A percentile compares a stretch with the other conserved stretches of the same genome.
These are phyloP conservation scores for Chloranthus sessilifolius DNA, from an alignment of 164 flowering plant genomes.

Conservation along the genomic window DNA sequence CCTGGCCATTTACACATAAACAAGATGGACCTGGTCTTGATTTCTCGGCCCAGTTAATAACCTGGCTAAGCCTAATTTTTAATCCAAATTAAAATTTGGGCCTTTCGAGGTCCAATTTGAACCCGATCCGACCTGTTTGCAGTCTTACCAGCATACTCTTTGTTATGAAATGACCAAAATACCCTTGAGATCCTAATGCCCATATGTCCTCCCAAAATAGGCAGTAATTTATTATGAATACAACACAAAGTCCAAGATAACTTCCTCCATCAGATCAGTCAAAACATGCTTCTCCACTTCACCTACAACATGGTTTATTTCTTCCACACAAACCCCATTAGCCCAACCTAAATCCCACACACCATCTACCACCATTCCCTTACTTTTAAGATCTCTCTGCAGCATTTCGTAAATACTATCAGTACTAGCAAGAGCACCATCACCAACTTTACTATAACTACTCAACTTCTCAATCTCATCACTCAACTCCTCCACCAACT, in stretches of 20 bases:
- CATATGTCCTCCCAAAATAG: no score
- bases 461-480: slow-evolving; percentile 45
- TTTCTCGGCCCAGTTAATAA: no score
- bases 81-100: no score
- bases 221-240: no score
- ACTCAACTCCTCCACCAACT: slow-evolving; percentile 45
- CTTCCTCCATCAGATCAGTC: slow-evolving; percentile 48
- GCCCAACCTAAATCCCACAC: slow-evolving; percentile 69
- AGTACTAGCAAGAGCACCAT: slow-evolving; percentile 11
- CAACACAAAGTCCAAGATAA: slow-evolving; percentile 20
- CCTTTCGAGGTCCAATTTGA: no score
- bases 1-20: no score
- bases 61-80: no score
- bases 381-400: slow-evolving; percentile 46
- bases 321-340: slow-evolving; percentile 34
- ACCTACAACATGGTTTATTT: slow-evolving; percentile 33
- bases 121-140: no score
- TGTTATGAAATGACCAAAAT: no score
- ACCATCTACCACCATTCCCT: slow-evolving; percentile 27
- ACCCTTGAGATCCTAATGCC: no score
- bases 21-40: no score
- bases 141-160: no score
- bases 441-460: slow-evolving; percentile 22
- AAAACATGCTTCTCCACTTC: slow-evolving; percentile 50
- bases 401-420: slow-evolving; percentile 35